Evolutionary conservation across 495 filamentous ascomycete species (phyloP), one percentile per base, ranked within the genome.

Genomic region (Glonium stellatum): DNA sequence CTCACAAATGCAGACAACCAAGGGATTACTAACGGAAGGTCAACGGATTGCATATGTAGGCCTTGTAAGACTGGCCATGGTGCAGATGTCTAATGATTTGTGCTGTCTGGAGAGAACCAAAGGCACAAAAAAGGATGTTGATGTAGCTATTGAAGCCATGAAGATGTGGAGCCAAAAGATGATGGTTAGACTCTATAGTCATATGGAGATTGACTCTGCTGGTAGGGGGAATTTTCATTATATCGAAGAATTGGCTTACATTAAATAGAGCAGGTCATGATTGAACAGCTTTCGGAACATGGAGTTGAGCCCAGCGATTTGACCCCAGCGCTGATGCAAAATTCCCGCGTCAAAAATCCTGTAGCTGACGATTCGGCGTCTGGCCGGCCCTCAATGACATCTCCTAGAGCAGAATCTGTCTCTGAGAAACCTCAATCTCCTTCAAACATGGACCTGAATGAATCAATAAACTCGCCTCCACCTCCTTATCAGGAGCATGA

Each of bases 161-260:
- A 87, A 86, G 71, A 97, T 95, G 86, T 99, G 92, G 92, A 84
- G 88, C 54, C 95, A 97, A 69, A 91, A 91, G 73, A 95, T 96
- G 78, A 97, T 97, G 90, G 80, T 95, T 12, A 83, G 91, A 57
- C 68, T 99, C 36, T 97, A 97, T 72, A 75, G 80, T 19, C 93
- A 99, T 74, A 97, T 99, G 93, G 93, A 99, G 56, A 91, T 99
- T 66, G 87, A 84, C 67, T 70, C 87, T 22, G 81, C 79, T 48
- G 75, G 74, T 76, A 62, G 2, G 21, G 19, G 19, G 22, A 51
- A 31, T 57, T 49, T 54, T 35, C 31, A 5, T 19, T 19, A 1
- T 42, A 13, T 50, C 35, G 54, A 27, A 27, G 27, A 44, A 41
- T 53, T 60, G 19, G 27, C 37, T 74, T 57, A 72, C 58, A 10